phyloP scores from a whole-genome alignment of 176 grass and related monocot species.

The Carex kokanica region DNA sequence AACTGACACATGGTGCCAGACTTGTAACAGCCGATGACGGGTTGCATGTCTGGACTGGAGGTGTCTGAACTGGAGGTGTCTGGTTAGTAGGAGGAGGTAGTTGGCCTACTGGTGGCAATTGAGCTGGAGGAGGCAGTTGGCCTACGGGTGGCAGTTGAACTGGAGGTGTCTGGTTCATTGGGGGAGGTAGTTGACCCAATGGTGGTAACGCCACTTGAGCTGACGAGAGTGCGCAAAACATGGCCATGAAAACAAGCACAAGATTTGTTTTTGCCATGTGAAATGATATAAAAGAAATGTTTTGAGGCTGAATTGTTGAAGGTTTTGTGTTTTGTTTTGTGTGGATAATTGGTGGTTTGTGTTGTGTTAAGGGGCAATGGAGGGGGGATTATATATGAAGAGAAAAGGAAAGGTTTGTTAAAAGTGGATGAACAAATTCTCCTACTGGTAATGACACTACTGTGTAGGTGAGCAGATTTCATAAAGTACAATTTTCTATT shows the following conservation, averaged over 20 bases:
- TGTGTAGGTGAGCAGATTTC: constrained; percentile 15
- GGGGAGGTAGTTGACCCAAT: constrained; percentile 38
- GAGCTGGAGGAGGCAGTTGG: constrained; percentile 15
- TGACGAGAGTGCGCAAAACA: not conserved
- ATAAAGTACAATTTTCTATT: not conserved
- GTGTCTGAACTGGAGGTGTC: constrained; percentile 13
- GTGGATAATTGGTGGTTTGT: constrained; percentile 28
- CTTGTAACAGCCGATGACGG: constrained; percentile 23
- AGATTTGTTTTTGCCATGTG: constrained; percentile 28
- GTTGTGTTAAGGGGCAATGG: constrained; percentile 24
- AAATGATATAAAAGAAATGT: not conserved
- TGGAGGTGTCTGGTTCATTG: constrained; percentile 1
- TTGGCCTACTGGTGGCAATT: constrained; percentile 25
- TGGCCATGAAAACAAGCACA: not conserved
- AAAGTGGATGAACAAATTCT: constrained; percentile 35
- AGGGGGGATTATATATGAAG: not conserved
- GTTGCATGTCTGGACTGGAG: constrained; percentile 7
- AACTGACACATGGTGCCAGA: constrained; percentile 71
- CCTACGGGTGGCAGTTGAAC: constrained; percentile 6
- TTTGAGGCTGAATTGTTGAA: not conserved
- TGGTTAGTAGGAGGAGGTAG: constrained; percentile 18
- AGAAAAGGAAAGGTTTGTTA: constrained; percentile 3
- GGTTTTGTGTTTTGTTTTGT: not conserved
- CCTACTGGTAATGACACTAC: constrained; percentile 28
- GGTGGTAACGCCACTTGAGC: constrained; percentile 23